Evolutionary conservation across 2,329 filamentous ascomycete genomes (phyloP).

Genomic region (Shiraia bambusicola): DNA sequence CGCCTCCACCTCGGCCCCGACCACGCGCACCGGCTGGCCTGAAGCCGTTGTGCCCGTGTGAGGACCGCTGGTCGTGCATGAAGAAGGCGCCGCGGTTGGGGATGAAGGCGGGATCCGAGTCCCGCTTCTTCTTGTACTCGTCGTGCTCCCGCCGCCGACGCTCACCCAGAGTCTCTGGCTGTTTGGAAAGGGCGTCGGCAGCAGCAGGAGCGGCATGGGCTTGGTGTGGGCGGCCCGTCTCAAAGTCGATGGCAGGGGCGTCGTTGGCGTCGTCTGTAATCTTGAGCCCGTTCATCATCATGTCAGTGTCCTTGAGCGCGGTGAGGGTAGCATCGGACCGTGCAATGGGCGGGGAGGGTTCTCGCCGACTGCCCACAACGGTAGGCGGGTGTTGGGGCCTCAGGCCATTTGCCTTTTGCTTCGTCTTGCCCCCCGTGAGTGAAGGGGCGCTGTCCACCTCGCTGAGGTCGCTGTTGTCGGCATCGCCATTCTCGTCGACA

Average conservation of each 20-base stretch:
- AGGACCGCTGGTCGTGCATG: conserved; percentile 88
- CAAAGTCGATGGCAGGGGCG: conserved; percentile 54
- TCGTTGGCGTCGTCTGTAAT: conserved; percentile 47
- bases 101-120: conserved; percentile 89
- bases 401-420: conserved; percentile 42
- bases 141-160: conserved; percentile 82
- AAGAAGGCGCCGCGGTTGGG: conserved; percentile 94
- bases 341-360: conserved; percentile 40
- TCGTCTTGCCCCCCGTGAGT: conserved; percentile 40
- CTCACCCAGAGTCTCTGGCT: conserved; percentile 63
- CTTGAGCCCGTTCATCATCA: conserved; percentile 62
- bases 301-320: conserved; percentile 58
- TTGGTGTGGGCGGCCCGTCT: conserved; percentile 44
- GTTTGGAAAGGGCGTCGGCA: conserved; percentile 37
- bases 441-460: conserved; percentile 50
- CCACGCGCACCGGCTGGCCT: conserved; percentile 63
- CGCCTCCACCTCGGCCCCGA: conserved; percentile 55
- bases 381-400: conserved; percentile 34
- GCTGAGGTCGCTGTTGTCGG: conserved; percentile 60
- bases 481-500: conserved; percentile 59
- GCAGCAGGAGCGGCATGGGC: conserved; percentile 38
- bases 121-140: conserved; percentile 83
- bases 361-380: conserved; percentile 26
- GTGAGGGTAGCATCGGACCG: conserved; percentile 45
- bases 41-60: conserved; percentile 76